Percentiles rank a stretch among this genome's conserved stretches.
These are phyloP conservation scores for Rhododendron molle DNA, from an alignment of 148 eudicot genomes.

Conservation along the genomic window DNA sequence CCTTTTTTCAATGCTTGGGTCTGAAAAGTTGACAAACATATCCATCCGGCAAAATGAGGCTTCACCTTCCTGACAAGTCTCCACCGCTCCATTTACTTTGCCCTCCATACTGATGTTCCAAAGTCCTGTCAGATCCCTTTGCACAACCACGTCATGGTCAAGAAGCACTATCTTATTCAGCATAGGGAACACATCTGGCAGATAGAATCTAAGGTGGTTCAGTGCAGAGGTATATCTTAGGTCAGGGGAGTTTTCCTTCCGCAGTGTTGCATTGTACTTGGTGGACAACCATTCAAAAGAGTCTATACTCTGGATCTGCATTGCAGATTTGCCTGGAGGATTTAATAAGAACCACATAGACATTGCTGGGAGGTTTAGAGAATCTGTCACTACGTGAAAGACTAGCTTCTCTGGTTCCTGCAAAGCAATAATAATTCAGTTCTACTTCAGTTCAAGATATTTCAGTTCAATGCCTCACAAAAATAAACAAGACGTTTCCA, in stretches of 20 bases:
- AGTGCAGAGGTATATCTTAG: conserved; percentile 77
- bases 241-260: conserved; percentile 54
- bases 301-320: conserved; percentile 61
- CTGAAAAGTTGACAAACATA: conserved; percentile 70
- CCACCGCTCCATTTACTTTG: conserved; percentile 87
- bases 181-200: conserved; percentile 81
- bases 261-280: conserved; percentile 29
- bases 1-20: conserved; percentile 52
- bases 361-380: conserved; percentile 74
- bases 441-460: not conserved
- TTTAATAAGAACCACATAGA: conserved; percentile 92
- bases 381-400: conserved; percentile 87
- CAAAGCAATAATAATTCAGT: conserved; percentile 14
- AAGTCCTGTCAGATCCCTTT: conserved; percentile 67
- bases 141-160: conserved; percentile 95
- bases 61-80: conserved; percentile 66
- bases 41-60: conserved; percentile 67
- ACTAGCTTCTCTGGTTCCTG: conserved; percentile 86
- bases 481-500: not conserved
- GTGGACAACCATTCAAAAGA: conserved; percentile 47
- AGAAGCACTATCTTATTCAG: conserved; percentile 79
- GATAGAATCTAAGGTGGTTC: conserved; percentile 87
- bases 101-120: conserved; percentile 70
- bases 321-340: conserved; percentile 74
- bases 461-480: not conserved